Percentiles rank a stretch among this genome's conserved stretches.
Evolutionary conservation across 495 filamentous ascomycete genomes (phyloP).

Genomic region (Neurospora africana): DNA sequence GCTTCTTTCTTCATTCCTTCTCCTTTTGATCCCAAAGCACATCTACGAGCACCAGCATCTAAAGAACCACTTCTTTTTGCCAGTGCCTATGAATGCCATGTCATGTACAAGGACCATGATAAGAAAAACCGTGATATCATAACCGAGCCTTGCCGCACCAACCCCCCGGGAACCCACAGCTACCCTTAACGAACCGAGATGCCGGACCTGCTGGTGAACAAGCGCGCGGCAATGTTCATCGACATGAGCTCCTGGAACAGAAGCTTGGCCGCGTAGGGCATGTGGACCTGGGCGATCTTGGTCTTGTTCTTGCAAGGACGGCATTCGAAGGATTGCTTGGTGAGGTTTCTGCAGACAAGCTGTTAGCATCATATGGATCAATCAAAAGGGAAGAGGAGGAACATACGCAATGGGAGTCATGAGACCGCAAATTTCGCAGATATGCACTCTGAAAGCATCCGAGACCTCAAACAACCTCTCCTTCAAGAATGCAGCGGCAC

Average conservation of each 20-base stretch:
- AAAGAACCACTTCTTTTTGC: not conserved
- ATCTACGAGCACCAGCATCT: not conserved
- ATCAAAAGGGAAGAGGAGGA: slow-evolving; percentile 2
- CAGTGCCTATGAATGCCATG: not conserved
- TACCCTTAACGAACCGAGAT: slow-evolving; percentile 48
- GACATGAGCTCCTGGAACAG: slow-evolving; percentile 95
- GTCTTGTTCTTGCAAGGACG: slow-evolving; percentile 98
- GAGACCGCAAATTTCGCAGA: slow-evolving; percentile 96
- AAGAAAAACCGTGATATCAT: not conserved
- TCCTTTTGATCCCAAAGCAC: not conserved
- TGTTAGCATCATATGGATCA: slow-evolving; percentile 14
- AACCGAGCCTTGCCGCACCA: not conserved
- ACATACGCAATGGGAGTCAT: slow-evolving; percentile 99
- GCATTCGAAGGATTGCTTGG: slow-evolving; percentile 90
- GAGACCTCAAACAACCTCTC: slow-evolving; percentile 94
- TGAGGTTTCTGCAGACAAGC: slow-evolving; percentile 59
- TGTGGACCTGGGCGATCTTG: slow-evolving; percentile 90
- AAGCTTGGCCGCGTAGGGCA: slow-evolving; percentile 96
- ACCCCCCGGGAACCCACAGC: not conserved
- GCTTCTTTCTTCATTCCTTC: not conserved
- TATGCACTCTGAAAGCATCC: slow-evolving; percentile 96
- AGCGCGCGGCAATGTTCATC: slow-evolving; percentile 95
- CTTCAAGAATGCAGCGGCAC: slow-evolving; percentile 91
- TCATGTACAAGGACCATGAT: not conserved
- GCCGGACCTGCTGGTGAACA: slow-evolving; percentile 82